Evolutionary conservation across 2,329 filamentous ascomycete species (phyloP).

Genomic region (Alternaria brassicicola): DNA sequence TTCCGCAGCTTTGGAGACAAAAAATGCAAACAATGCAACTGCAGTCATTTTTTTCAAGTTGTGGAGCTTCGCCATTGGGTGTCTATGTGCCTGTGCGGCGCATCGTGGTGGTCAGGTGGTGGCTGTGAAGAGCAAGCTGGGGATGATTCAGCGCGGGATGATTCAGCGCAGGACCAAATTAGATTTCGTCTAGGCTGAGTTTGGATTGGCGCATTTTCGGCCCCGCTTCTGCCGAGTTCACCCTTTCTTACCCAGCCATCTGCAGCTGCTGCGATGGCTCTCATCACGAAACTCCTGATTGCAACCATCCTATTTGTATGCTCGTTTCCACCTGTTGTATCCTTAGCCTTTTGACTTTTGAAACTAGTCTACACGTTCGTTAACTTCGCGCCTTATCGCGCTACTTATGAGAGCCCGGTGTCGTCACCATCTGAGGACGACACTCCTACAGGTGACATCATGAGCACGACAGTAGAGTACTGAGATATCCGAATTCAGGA

Average conservation of each 20-base stretch:
- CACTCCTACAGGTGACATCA: background rate
- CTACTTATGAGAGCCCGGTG: background rate
- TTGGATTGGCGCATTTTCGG: conserved; percentile 8
- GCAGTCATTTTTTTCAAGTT: background rate
- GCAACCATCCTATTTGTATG: background rate
- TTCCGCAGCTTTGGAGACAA: background rate
- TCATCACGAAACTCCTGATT: background rate
- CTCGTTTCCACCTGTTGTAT: background rate
- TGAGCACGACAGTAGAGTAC: background rate
- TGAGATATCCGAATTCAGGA: too few relatives aligned
- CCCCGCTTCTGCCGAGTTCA: background rate
- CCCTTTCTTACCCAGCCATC: background rate
- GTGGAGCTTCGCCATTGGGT: background rate
- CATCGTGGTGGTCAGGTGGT: conserved; percentile 8
- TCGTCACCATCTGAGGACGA: background rate
- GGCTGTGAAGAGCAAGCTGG: conserved; percentile 9
- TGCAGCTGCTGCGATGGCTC: background rate
- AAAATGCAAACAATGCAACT: background rate
- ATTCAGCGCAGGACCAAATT: conserved; percentile 10
- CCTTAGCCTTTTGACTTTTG: background rate
- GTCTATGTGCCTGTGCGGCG: background rate
- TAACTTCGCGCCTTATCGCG: background rate
- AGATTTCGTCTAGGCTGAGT: conserved; percentile 14
- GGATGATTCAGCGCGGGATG: conserved; percentile 4
- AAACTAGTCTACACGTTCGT: background rate